Percentiles rank a stretch among this genome's conserved stretches.
phyloP scores from a whole-genome alignment of 805 yeast genomes.

The Ogataea glucozyma region DNA sequence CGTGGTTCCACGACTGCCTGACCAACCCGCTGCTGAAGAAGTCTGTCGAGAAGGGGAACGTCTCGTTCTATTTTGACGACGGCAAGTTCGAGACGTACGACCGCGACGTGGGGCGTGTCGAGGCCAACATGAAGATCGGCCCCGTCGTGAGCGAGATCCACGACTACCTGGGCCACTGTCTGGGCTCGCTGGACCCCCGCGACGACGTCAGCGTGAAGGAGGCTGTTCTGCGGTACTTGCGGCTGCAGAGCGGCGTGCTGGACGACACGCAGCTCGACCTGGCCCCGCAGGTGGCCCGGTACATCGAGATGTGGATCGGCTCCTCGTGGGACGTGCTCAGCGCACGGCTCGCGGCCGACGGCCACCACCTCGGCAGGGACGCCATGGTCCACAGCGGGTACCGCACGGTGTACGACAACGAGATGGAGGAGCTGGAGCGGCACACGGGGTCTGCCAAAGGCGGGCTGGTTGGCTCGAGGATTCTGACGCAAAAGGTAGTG shows the following conservation, averaged over 20 bases:
- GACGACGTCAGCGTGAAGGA: constrained; percentile 59
- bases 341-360: constrained; percentile 51
- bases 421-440: constrained; percentile 30
- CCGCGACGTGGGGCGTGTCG: constrained; percentile 35
- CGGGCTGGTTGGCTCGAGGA: constrained; percentile 18
- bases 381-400: constrained; percentile 65
- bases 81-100: constrained; percentile 25
- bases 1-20: constrained; percentile 88
- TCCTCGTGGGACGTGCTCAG: constrained; percentile 64
- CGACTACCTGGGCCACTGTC: constrained; percentile 24
- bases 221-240: constrained; percentile 48
- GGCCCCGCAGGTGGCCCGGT: constrained; percentile 54
- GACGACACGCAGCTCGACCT: constrained; percentile 50
- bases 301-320: constrained; percentile 76
- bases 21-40: constrained; percentile 60
- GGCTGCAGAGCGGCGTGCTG: constrained; percentile 44
- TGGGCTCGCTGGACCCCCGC: constrained; percentile 29
- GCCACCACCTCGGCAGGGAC: constrained; percentile 56
- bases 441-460: constrained; percentile 14
- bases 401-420: constrained; percentile 37
- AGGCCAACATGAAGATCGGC: constrained; percentile 51
- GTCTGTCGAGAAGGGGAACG: constrained; percentile 35
- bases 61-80: constrained; percentile 35
- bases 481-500: constrained; percentile 28
- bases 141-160: constrained; percentile 35